A percentile compares a stretch with the other conserved stretches of the same genome.
These are phyloP conservation scores for Cucurbita maxima DNA, from an alignment of 306 rosid species.

Conservation along the genomic window DNA sequence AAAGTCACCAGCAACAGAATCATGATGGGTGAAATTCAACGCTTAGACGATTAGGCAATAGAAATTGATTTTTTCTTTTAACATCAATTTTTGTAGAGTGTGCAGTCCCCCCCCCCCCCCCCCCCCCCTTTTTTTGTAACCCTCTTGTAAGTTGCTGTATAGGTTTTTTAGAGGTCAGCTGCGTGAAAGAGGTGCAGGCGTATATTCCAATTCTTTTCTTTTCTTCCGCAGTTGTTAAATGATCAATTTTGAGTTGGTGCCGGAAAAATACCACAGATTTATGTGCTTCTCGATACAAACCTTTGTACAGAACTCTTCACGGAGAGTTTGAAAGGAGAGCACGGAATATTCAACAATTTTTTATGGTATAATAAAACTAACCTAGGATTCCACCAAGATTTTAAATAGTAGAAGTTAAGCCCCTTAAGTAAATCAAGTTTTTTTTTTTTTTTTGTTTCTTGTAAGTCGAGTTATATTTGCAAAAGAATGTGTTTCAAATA, in stretches of 20 bases:
- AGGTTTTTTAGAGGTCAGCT: not conserved
- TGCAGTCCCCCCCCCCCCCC: not conserved
- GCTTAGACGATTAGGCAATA: slow-evolving; percentile 20
- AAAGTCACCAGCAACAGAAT: slow-evolving; percentile 50
- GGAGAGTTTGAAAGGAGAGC: not conserved
- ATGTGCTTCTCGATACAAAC: not conserved
- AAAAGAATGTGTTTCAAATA: not conserved
- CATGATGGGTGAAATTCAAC: slow-evolving; percentile 53
- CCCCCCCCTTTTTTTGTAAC: not conserved
- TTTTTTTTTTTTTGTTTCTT: not conserved
- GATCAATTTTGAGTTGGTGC: slow-evolving; percentile 1
- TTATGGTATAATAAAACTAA: too few species aligned
- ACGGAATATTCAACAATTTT: not conserved
- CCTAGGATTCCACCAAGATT: too few species aligned
- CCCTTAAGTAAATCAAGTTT: not conserved
- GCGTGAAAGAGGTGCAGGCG: not conserved
- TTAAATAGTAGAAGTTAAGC: too few species aligned
- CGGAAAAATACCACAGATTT: not conserved
- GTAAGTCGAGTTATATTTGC: not conserved
- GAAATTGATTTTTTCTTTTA: not conserved
- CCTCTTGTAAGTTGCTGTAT: not conserved
- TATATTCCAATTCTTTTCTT: not conserved
- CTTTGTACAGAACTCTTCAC: not conserved
- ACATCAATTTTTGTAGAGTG: slow-evolving; percentile 5
- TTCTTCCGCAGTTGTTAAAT: not conserved